Percentiles rank a stretch among this genome's conserved stretches.
Evolutionary conservation across 2,329 filamentous ascomycete genomes (phyloP).

Genomic region (Neofusicoccum parvum): DNA sequence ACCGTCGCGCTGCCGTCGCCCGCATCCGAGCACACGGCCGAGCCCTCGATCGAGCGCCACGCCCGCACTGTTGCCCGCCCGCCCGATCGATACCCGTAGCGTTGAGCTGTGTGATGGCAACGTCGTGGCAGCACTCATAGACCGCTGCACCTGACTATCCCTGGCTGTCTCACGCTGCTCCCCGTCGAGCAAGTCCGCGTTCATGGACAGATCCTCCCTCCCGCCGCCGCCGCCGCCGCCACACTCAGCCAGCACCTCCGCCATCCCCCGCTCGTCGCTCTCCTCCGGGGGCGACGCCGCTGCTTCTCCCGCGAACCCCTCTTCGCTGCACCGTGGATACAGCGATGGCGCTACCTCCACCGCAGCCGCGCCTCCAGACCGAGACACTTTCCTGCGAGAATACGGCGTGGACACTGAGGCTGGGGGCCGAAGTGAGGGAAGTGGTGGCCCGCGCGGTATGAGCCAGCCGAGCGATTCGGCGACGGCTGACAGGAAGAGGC

Average conservation of each 20-base stretch:
- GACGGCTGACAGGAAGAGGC: conserved; percentile 37
- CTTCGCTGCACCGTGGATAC: conserved; percentile 11
- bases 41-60: neutral
- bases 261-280: conserved; percentile 5
- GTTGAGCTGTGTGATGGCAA: conserved; percentile 9
- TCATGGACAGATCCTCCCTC: conserved; percentile 8
- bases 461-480: neutral
- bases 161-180: neutral
- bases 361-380: neutral
- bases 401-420: conserved; percentile 4
- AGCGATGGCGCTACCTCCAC: neutral
- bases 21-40: neutral
- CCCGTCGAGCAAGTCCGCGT: conserved; percentile 1
- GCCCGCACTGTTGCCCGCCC: neutral
- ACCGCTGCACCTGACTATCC: neutral
- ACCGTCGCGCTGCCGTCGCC: neutral
- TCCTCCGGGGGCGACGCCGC: neutral
- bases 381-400: neutral
- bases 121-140: conserved; percentile 1
- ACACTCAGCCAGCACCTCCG: conserved; percentile 1
- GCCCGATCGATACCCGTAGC: neutral
- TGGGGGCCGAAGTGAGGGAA: neutral
- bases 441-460: neutral
- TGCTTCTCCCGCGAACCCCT: neutral
- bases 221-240: neutral